Base-by-base conservation (phyloP, 306 rosid species). In the Acacia crassicarpa region DNA sequence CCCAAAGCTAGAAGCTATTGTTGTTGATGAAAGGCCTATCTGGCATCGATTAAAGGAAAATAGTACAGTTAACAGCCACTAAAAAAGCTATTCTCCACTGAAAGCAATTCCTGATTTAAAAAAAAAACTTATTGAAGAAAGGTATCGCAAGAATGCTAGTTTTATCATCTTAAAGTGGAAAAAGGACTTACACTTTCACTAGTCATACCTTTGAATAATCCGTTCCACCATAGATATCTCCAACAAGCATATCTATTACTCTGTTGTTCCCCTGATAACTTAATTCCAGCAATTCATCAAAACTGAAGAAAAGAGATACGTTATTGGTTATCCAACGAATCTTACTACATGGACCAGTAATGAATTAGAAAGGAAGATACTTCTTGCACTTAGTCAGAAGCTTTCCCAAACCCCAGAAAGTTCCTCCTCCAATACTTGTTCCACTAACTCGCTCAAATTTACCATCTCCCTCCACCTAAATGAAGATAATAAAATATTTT, bases 1-100 rank as follows among this genome's bases (percentile, higher is more conserved):
- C 83, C 99, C 98, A 82, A 95, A 95, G 88, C 99, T 95, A 84
- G 98, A 95, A 80, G 99, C 99, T 84, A 93, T 95, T 73, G 98
- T 67, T 71, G 97, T 93, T 69, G 99, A 89, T 67, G 92, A 65
- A 82, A 93, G 98, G 61, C 98, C 98, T 44, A 92, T 72, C 99
- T 95, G 94, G 61, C 81, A 86, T 58, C 79, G 72, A 85, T 35
- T 19, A 80, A 49, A 69, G 71, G 72, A 83, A 75, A 59, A 46
- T 27, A 82, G 32, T 33, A 43, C 78, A 80, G 83, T 46, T 17
- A 86, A 72, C 20, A 83, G 83, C 16, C 51, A 41, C 19, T 65
- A 81, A 20, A 83, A 4, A 72, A 67, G 9, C 35, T 27, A 51
- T 32, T 72, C 70, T 77, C 80, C 45, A 14, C 51, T 58, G 67